Base-by-base conservation (phyloP, 768 basidiomycete genomes). In the Auriscalpium orientale region DNA sequence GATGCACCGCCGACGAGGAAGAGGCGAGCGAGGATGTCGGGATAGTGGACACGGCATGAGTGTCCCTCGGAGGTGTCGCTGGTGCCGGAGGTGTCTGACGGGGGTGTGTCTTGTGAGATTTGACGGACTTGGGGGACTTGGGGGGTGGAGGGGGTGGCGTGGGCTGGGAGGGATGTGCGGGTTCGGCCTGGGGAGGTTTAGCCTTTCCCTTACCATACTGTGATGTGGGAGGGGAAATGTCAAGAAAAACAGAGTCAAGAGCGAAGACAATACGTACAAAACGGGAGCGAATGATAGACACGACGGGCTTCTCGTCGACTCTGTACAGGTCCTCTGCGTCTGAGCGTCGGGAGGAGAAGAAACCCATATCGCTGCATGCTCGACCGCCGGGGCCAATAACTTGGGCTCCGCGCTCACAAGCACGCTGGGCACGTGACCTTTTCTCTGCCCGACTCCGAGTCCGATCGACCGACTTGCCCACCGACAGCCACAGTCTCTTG, bases 331-430 rank as follows among this genome's bases (percentile, higher is more conserved):
- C 61, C 44, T 63, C 48, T 15, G 68, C 66, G 51, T 72, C 65
- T 51, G 67, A 62, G 61, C 70, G 70, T 63, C 71, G 61, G 46
- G 71, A 71, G 56, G 72, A 72, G 65, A 74, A 74, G 63, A 74
- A 72, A 57, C 71, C 73, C 73, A 74, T 74, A 47, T 49, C 53
- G 28, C 62, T 66, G 62, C 67, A 68, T 68, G 52, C 61, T 64
- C 58, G 63, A 56, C 46, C 56, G 38, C 49, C 28, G 28, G 28
- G 28, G 28, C 28, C 28, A 28, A 28, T 28, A 28, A 28, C 28
- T 28, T 28, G 28, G 28, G 28, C 28, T 28, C n/a, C n/a, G n/a
- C n/a, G n/a, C n/a, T n/a, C n/a, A n/a, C 28, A 28, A 28, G 28
- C 28, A 28, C 28, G 28, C 28, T 28, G 28, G 28, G 4, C 67